phyloP scores from a whole-genome alignment of 2,329 filamentous ascomycete species.

The Calonectria ilicicola region DNA sequence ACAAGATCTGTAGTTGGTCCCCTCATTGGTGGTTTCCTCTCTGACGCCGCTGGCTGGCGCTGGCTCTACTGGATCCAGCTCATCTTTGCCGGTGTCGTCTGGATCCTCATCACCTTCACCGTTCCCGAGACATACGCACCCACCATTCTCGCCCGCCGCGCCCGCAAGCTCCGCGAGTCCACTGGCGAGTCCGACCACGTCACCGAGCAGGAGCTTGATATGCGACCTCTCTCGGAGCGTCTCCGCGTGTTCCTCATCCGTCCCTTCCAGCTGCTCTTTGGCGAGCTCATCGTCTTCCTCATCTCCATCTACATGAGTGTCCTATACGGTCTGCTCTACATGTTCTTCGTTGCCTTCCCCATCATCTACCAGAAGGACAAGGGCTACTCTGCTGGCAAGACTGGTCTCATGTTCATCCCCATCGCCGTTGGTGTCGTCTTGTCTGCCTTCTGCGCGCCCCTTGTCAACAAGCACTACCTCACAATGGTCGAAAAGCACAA shows the following conservation, averaged over 20 bases:
- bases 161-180: slow-evolving; percentile 76
- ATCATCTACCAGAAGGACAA: slow-evolving; percentile 84
- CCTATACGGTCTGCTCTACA: slow-evolving; percentile 79
- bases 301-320: slow-evolving; percentile 89
- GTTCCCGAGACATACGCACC: slow-evolving; percentile 91
- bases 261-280: slow-evolving; percentile 87
- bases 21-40: slow-evolving; percentile 81
- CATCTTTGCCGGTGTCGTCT: slow-evolving; percentile 78
- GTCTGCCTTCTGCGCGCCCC: slow-evolving; percentile 75
- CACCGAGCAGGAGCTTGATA: slow-evolving; percentile 84
- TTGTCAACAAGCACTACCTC: slow-evolving; percentile 87
- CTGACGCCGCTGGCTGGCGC: slow-evolving; percentile 78
- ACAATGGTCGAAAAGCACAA: slow-evolving; percentile 70
- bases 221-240: slow-evolving; percentile 75
- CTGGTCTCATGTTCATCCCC: slow-evolving; percentile 90
- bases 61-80: slow-evolving; percentile 92
- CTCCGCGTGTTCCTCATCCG: slow-evolving; percentile 81
- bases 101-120: slow-evolving; percentile 85
- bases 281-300: slow-evolving; percentile 86
- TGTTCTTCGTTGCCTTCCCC: slow-evolving; percentile 80
- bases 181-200: slow-evolving; percentile 77
- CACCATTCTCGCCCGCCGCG: slow-evolving; percentile 77
- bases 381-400: slow-evolving; percentile 78
- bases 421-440: slow-evolving; percentile 79
- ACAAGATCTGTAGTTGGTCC: slow-evolving; percentile 65